These are phyloP conservation scores for Delonix regia DNA, from an alignment of 306 rosid genomes.

Conservation along the genomic window DNA sequence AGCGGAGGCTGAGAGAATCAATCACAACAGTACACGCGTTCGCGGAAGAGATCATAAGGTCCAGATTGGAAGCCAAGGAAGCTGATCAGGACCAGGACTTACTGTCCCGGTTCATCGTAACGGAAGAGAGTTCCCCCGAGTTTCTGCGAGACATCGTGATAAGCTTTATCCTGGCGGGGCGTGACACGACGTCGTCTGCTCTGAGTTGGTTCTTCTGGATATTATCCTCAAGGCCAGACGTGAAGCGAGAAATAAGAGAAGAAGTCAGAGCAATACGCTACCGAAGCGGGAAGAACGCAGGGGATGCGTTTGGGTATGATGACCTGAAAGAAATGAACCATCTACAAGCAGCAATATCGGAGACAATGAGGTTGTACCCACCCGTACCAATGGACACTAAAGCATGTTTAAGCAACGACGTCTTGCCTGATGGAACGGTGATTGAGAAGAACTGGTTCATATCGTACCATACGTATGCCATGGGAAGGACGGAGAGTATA, in stretches of 20 bases:
- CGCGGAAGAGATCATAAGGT: constrained; percentile 56
- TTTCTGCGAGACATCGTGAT: constrained; percentile 67
- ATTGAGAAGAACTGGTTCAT: constrained; percentile 56
- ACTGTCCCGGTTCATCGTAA: constrained; percentile 62
- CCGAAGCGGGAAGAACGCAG: constrained; percentile 14
- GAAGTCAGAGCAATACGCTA: constrained; percentile 47
- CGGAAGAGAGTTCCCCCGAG: constrained; percentile 41
- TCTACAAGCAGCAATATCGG: constrained; percentile 69
- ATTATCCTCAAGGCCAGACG: constrained; percentile 45
- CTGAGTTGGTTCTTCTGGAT: constrained; percentile 81
- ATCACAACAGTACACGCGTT: constrained; percentile 52
- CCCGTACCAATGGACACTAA: constrained; percentile 66
- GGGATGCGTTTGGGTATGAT: constrained; percentile 45
- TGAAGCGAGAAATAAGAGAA: constrained; percentile 29
- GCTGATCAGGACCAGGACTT: constrained; percentile 38
- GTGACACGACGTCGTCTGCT: constrained; percentile 77
- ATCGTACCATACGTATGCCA: constrained; percentile 64
- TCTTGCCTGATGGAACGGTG: constrained; percentile 67
- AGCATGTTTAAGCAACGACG: constrained; percentile 49
- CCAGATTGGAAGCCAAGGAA: constrained; percentile 43
- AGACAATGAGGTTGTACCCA: constrained; percentile 67
- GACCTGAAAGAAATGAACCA: constrained; percentile 72
- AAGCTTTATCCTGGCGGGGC: constrained; percentile 72
- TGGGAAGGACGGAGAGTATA: constrained; percentile 78
- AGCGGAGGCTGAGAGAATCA: constrained; percentile 47